A percentile compares a stretch with the other conserved stretches of the same genome.
Conservation (phyloP, 23 red algal species). For the Gracilariopsis chorda region DNA sequence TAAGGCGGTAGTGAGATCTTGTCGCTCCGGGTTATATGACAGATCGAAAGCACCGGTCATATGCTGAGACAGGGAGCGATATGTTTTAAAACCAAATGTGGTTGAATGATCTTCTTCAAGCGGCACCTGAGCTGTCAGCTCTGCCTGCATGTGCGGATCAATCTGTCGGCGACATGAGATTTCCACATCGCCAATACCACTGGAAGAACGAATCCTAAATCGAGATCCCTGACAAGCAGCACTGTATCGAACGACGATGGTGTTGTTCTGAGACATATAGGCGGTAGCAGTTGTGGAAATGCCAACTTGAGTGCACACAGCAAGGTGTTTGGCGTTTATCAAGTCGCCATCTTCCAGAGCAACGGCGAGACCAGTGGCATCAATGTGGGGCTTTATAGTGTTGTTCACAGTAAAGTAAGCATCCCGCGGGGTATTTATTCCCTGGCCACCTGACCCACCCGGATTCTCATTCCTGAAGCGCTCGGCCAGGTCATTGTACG, state of each 20-base stretch:
- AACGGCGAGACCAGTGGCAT: conserved; percentile 70
- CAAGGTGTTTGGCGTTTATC: background rate
- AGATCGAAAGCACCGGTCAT: conserved; percentile 51
- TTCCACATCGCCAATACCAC: conserved; percentile 37
- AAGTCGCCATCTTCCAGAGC: conserved; percentile 57
- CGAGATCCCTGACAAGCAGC: background rate
- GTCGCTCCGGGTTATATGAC: background rate
- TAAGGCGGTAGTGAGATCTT: conserved; percentile 30
- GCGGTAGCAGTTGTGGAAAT: conserved; percentile 54
- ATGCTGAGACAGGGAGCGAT: conserved; percentile 38
- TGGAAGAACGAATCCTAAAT: background rate
- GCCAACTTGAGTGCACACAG: conserved; percentile 53
- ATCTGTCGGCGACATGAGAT: conserved; percentile 28
- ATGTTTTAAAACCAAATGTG: conserved; percentile 33
- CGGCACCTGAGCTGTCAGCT: conserved; percentile 39
- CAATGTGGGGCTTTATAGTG: conserved; percentile 49
- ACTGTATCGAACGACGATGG: conserved; percentile 45
- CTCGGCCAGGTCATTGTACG: conserved; percentile 55
- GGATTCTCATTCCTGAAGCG: conserved; percentile 27
- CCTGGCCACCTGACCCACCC: background rate
- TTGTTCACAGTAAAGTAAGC: conserved; percentile 70
- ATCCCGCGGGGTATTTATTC: conserved; percentile 37
- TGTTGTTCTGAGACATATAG: conserved; percentile 63
- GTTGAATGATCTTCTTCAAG: conserved; percentile 19
- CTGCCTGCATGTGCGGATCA: conserved; percentile 36